Base-by-base conservation (phyloP, 441 rosid species). In the Croton setiger region DNA sequence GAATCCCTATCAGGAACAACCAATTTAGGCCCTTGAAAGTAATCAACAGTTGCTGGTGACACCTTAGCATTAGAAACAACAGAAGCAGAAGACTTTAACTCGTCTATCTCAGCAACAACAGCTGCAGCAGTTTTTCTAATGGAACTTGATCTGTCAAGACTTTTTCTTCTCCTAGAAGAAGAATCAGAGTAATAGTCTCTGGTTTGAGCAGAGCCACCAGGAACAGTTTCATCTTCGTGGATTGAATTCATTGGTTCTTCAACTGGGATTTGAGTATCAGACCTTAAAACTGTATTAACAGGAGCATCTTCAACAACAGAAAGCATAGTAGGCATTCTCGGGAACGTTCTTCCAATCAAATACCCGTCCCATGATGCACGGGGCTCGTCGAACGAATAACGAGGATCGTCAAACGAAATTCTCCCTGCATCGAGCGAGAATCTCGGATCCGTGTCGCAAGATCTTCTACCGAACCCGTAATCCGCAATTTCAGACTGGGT, bases 401-500 rank as follows among this genome's bases (percentile, higher is more conserved):
- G 84, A 18, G 98, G 91, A 67, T 95, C 99, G 67, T 93, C 97
- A 7, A 90, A 75, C 5, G 98, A 92, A 73, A 92, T 85, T 77
- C 98, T 82, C 6, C 89, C 92, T 1, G 91, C 89, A 60, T 96
- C 98, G 3, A 96, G 89, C 0, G 99, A 93, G 81, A 96, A 96
- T 71, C 99, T 79, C 12, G 99, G 99, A 79, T 96, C 99, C 41
- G 98, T 96, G 56, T 93, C 99, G 66, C 99, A 96, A 31, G 99
- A 96, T 68, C 97, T 83, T 71, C 99, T 76, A n/a, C 99, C 98
- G 48, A 84, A 96, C 49, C 97, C 98, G 49, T 95, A 95, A 76
- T 92, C 99, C 2, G 98, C 99, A 56, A 96, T 90, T 80, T 96
- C 98, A 47, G 99, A 96, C 83, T 93, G 99, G 1, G 99, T 93